phyloP scores from a whole-genome alignment of 192 early-diverging fungal genomes.

The Oehlia diaphana region DNA sequence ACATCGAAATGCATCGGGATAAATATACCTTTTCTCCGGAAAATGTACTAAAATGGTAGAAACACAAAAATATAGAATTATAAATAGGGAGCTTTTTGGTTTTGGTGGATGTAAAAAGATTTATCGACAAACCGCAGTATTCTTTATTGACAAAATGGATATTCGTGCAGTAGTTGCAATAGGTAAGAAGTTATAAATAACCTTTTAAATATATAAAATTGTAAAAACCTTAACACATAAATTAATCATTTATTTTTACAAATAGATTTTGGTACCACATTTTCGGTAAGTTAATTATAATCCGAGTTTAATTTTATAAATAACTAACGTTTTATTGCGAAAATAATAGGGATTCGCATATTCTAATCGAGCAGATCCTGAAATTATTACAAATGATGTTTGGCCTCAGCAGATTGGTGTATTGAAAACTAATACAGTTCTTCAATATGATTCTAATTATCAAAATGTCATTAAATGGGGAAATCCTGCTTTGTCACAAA shows the following conservation, averaged over 20 bases:
- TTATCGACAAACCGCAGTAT: no score
- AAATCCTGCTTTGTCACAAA: neutral
- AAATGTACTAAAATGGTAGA: no score
- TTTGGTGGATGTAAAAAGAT: no score
- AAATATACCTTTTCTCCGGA: no score
- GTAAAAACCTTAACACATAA: no score
- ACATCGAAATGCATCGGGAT: no score
- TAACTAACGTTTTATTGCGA: no score
- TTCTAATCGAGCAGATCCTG: neutral
- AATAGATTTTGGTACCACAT: slow-evolving; percentile 14
- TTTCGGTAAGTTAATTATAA: neutral
- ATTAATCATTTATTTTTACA: neutral
- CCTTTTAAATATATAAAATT: neutral
- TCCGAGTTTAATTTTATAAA: no score
- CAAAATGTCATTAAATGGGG: slow-evolving; percentile 1
- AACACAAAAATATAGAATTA: no score
- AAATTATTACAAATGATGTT: slow-evolving; percentile 6
- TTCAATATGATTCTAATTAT: slow-evolving; percentile 4
- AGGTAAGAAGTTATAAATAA: neutral
- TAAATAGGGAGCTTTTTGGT: no score
- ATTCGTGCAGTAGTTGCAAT: slow-evolving; percentile 7
- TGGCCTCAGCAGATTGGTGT: neutral
- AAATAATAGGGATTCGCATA: neutral
- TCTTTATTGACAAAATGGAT: neutral
- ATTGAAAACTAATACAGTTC: slow-evolving; percentile 16